These are phyloP conservation scores for Lipomyces spencermartinsiae DNA, from an alignment of 805 yeast species.

Conservation along the genomic window DNA sequence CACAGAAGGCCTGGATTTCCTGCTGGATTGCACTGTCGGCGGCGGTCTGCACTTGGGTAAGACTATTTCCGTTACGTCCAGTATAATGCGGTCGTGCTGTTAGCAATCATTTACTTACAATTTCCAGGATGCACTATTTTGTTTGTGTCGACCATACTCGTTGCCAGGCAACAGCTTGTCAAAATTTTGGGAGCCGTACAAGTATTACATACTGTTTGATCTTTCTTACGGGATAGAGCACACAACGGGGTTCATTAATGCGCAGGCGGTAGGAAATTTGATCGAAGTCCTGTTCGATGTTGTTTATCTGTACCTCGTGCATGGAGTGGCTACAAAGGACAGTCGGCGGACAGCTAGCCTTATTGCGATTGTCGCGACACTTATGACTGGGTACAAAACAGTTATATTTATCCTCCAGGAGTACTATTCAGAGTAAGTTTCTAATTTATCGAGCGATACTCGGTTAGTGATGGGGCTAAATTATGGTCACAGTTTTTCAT, in stretches of 20 bases:
- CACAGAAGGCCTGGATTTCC: not conserved
- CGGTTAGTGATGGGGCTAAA: too few relatives aligned
- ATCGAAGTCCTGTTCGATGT: not conserved
- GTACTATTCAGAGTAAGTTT: slow-evolving; percentile 7
- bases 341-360: not conserved
- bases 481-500: not conserved
- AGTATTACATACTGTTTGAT: not conserved
- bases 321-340: not conserved
- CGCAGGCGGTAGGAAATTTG: not conserved
- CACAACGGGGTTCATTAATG: slow-evolving; percentile 3
- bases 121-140: not conserved
- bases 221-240: not conserved
- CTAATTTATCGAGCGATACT: too few relatives aligned
- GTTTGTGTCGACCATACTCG: not conserved
- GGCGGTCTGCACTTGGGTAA: not conserved
- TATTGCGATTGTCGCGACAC: not conserved
- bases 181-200: slow-evolving; percentile 1
- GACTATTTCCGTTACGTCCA: too few relatives aligned
- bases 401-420: slow-evolving; percentile 6
- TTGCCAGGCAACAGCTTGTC: slow-evolving; percentile 5
- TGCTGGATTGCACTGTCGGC: not conserved
- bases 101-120: not conserved
- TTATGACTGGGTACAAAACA: slow-evolving; percentile 2
- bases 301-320: not conserved
- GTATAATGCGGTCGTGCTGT: not conserved